Evolutionary conservation across 805 yeast species (phyloP).

Genomic region (Metschnikowia continentalis): DNA sequence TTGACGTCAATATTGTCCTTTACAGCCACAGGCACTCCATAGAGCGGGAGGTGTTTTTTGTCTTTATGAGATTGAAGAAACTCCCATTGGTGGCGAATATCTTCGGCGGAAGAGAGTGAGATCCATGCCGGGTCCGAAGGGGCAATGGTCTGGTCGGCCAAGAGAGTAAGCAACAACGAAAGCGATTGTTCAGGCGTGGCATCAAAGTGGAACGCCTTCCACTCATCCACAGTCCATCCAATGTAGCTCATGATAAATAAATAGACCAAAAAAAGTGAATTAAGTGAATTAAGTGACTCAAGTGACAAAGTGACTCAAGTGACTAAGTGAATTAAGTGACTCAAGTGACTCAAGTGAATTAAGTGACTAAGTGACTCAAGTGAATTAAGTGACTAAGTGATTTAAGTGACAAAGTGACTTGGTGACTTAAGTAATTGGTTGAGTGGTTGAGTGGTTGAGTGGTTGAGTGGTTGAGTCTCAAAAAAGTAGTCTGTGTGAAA

Average conservation of each 20-base stretch:
- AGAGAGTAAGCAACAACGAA: slow-evolving; percentile 41
- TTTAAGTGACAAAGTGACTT: no score
- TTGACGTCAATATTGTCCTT: slow-evolving; percentile 92
- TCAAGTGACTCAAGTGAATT: no score
- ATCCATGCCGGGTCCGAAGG: slow-evolving; percentile 89
- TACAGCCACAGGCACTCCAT: slow-evolving; percentile 93
- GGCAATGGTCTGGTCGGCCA: slow-evolving; percentile 48
- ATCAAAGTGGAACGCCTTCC: slow-evolving; percentile 66
- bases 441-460: no score
- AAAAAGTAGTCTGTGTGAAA: no score
- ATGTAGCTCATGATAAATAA: slow-evolving; percentile 6
- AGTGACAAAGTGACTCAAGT: no score
- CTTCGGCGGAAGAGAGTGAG: slow-evolving; percentile 61
- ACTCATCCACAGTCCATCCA: slow-evolving; percentile 82
- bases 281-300: no score
- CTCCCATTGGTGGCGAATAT: slow-evolving; percentile 71
- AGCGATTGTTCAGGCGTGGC: slow-evolving; percentile 61
- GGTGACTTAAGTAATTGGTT: no score
- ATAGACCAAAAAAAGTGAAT: no score
- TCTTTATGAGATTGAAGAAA: slow-evolving; percentile 59
- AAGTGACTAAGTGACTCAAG: no score
- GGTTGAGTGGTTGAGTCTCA: no score
- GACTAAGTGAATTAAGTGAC: no score
- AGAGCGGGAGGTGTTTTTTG: slow-evolving; percentile 59
- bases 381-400: no score